Evolutionary conservation across 306 rosid species (phyloP).

Genomic region (Cucumis hystrix): DNA sequence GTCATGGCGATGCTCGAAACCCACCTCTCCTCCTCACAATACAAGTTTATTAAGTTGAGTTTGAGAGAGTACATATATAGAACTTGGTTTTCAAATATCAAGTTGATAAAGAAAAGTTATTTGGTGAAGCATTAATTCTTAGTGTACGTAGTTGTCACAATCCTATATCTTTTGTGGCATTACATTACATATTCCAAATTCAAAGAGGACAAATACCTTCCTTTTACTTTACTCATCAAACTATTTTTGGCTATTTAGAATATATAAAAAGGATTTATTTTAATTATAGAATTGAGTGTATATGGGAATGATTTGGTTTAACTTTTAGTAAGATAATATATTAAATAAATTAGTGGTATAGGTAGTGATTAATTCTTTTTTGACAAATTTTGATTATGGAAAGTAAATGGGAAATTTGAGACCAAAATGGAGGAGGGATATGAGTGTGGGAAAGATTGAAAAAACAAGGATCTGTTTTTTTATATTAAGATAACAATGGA

Average conservation of each 20-base stretch:
- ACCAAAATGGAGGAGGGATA: neutral
- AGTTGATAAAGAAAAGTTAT: neutral
- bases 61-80: neutral
- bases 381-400: neutral
- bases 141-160: neutral
- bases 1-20: constrained; percentile 11
- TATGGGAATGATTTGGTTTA: neutral
- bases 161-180: neutral
- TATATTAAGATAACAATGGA: neutral
- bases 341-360: neutral
- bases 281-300: neutral
- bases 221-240: neutral
- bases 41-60: neutral
- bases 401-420: neutral
- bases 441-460: neutral
- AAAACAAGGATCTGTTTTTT: neutral
- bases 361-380: neutral
- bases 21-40: neutral
- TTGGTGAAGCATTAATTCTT: neutral
- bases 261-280: neutral
- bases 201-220: neutral
- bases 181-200: neutral
- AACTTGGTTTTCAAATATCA: neutral
- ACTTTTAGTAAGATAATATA: neutral
- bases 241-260: neutral